Evolutionary conservation across 176 grass and related monocot species (phyloP).

Genomic region (Musa troglodytarum): DNA sequence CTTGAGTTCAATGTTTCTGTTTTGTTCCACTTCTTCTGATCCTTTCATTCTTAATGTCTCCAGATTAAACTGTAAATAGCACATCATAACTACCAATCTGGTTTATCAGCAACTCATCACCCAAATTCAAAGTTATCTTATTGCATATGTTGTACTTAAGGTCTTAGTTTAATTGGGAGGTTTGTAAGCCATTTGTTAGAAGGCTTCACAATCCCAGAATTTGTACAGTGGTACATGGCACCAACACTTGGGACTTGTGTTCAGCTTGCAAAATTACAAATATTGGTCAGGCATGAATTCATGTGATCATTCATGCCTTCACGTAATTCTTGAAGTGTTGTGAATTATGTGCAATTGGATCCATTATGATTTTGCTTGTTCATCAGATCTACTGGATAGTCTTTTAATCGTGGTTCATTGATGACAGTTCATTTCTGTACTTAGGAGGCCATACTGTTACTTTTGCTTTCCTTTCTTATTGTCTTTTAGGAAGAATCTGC

Average conservation of each 20-base stretch:
- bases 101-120: not conserved
- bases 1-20: not conserved
- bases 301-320: no score
- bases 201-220: not conserved
- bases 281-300: no score
- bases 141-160: not conserved
- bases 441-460: not conserved
- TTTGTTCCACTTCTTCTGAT: not conserved
- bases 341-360: not conserved
- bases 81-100: not conserved
- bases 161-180: not conserved
- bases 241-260: not conserved
- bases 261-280: not conserved
- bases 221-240: not conserved
- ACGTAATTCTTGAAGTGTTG: not conserved
- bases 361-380: not conserved
- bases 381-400: not conserved
- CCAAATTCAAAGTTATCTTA: not conserved
- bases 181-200: not conserved
- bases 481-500: not conserved
- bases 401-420: not conserved
- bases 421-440: not conserved
- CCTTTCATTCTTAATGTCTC: not conserved
- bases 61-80: conserved; percentile 9
- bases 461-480: not conserved